phyloP scores from a whole-genome alignment of 2,329 filamentous ascomycete species.

The Incumbomyces lentus region DNA sequence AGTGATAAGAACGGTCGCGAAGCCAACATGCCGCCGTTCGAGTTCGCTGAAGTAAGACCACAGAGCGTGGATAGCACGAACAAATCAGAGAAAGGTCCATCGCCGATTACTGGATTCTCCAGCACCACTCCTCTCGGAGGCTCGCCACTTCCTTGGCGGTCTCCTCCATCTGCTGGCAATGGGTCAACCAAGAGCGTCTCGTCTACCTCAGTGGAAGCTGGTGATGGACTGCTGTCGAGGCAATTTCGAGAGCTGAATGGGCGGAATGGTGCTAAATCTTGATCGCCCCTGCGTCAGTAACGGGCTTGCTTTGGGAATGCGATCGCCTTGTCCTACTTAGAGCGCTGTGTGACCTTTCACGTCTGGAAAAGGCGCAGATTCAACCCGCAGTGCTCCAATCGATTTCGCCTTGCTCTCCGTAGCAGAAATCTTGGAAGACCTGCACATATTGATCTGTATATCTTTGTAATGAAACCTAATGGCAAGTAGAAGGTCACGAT shows the following conservation, averaged over 20 bases:
- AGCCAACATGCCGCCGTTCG: neutral
- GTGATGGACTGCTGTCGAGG: conserved; percentile 17
- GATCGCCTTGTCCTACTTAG: too few species aligned
- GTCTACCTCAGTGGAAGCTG: conserved; percentile 13
- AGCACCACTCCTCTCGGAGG: conserved; percentile 15
- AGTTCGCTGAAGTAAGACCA: neutral
- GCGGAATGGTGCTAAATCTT: neutral
- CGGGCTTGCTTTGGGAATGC: too few species aligned
- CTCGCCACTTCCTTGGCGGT: conserved; percentile 16
- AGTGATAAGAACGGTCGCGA: neutral
- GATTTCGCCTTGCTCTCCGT: too few species aligned
- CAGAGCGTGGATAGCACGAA: neutral
- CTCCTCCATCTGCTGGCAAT: neutral
- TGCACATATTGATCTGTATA: too few species aligned
- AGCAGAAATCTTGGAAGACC: too few species aligned
- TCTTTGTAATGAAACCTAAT: too few species aligned
- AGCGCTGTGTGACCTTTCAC: too few species aligned
- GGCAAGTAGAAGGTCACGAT: too few species aligned
- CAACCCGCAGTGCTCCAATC: too few species aligned
- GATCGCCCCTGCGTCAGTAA: too few species aligned
- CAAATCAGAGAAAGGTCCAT: neutral
- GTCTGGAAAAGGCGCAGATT: too few species aligned
- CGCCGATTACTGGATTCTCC: conserved; percentile 16
- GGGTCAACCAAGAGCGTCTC: conserved; percentile 11
- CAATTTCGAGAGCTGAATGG: conserved; percentile 16